Evolutionary conservation across 495 filamentous ascomycete species (phyloP).

Genomic region (Penicillium desertorum): DNA sequence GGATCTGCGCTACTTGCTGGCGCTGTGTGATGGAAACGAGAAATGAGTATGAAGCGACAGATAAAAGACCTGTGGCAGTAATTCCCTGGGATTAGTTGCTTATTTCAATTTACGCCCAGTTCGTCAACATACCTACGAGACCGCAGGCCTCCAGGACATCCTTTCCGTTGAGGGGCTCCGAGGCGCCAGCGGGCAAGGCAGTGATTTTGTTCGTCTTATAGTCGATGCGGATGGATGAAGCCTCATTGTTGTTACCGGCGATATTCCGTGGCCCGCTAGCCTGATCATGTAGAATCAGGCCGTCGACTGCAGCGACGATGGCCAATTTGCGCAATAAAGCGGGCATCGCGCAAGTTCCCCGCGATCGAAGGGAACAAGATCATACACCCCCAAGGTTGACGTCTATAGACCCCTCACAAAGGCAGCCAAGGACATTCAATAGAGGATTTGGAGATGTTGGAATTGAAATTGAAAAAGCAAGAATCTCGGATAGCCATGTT

Average conservation of each 20-base stretch:
- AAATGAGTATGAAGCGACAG: slow-evolving; percentile 72
- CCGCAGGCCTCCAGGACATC: slow-evolving; percentile 73
- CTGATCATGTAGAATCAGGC: slow-evolving; percentile 76
- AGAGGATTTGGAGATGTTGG: not conserved
- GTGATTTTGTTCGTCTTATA: slow-evolving; percentile 68
- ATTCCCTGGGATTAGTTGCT: slow-evolving; percentile 1
- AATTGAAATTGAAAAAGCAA: slow-evolving; percentile 4
- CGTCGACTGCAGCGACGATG: slow-evolving; percentile 81
- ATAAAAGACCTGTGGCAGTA: slow-evolving; percentile 59
- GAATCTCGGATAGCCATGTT: slow-evolving; percentile 20
- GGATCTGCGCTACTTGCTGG: slow-evolving; percentile 83
- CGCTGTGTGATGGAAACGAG: slow-evolving; percentile 80
- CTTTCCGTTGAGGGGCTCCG: slow-evolving; percentile 37
- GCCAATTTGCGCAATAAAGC: slow-evolving; percentile 73
- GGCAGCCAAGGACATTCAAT: not conserved
- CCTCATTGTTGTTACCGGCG: slow-evolving; percentile 36
- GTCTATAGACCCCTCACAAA: not conserved
- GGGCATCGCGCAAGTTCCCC: slow-evolving; percentile 55
- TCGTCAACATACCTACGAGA: slow-evolving; percentile 67
- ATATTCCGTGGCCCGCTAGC: slow-evolving; percentile 45
- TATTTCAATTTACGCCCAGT: not conserved
- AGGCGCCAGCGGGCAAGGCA: slow-evolving; percentile 38
- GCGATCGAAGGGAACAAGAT: slow-evolving; percentile 5
- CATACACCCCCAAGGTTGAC: not conserved
- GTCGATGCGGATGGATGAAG: slow-evolving; percentile 61